A percentile compares a stretch with the other conserved stretches of the same genome.
These are phyloP conservation scores for Castanea mollissima DNA, from an alignment of 306 rosid genomes.

Conservation along the genomic window DNA sequence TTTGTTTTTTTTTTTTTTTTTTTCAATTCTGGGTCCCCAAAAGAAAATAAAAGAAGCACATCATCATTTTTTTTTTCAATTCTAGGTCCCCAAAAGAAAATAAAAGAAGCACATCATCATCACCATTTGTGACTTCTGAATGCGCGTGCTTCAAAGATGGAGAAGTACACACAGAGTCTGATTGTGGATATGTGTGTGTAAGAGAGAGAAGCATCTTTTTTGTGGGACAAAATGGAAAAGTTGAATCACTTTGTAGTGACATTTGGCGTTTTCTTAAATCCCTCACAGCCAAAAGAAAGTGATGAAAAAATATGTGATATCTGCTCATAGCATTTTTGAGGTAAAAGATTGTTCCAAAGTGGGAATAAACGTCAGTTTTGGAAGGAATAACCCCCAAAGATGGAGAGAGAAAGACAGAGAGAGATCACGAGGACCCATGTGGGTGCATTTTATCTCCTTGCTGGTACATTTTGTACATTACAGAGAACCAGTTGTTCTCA, in stretches of 20 bases:
- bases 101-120: conserved; percentile 18
- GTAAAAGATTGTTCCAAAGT: conserved; percentile 5
- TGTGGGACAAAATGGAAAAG: conserved; percentile 39
- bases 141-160: conserved; percentile 35
- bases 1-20: too few relatives aligned
- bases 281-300: conserved; percentile 1
- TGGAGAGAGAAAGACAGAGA: conserved; percentile 22
- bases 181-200: background rate
- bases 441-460: background rate
- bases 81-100: conserved; percentile 14
- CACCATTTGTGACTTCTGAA: conserved; percentile 19
- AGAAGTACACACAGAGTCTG: background rate
- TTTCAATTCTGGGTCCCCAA: too few relatives aligned
- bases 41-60: too few relatives aligned
- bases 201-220: conserved; percentile 20
- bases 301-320: background rate
- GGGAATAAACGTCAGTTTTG: conserved; percentile 5
- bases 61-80: background rate
- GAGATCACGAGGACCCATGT: conserved; percentile 38
- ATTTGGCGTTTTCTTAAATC: conserved; percentile 12
- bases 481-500: conserved; percentile 9
- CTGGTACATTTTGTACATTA: background rate
- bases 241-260: conserved; percentile 20
- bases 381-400: conserved; percentile 27
- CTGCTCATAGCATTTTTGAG: background rate